Evolutionary conservation across 257 asterid species (phyloP), one percentile per base, ranked within the genome.

Genomic region (Fraxinus quadrangulata): DNA sequence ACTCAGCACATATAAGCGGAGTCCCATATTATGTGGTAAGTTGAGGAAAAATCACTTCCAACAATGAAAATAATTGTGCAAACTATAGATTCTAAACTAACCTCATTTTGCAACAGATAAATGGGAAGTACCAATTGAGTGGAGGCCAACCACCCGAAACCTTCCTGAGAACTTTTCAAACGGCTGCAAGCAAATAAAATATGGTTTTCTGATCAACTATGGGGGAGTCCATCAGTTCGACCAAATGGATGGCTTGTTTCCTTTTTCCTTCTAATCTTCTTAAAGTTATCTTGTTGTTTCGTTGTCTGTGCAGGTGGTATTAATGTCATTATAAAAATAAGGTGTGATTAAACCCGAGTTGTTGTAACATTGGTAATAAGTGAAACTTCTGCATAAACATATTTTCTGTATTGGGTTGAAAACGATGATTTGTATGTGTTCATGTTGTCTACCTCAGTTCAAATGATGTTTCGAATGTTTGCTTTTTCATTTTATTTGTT

Each of bases 71-170:
- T 63, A 23, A 10, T 24, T 13, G 14, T 26, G 69, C 17, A 9
- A 11, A 63, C 30, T 9, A 69, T 23, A 45, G 21, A 45, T 65
- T 36, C 6, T 73, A 11, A 42, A 47, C 40, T 61, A 17, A 12
- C 13, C 6, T 1, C 28, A 66, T n/a, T 26, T 56, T 72, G 9
- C 75, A 31, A 59, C 89, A 93, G 97, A 86, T 93, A 31, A 89
- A 93, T 40, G 94, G 92, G 75, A 87, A 93, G 89, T 65, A 74
- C 76, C 85, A 87, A 75, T 69, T 93, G 83, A 90, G 91, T 6
- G 97, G 97, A 77, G 96, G 97, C 56, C 97, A 93, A 70, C 96
- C 96, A 61, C 86, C 94, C 10, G 97, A 87, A 78, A 83, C 78
- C 87, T 91, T 93, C 80, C 83, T 90, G 63, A 85, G 77, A 78